These are phyloP conservation scores for Aschersonia sp. DNA, from an alignment of 2,329 filamentous ascomycete species.

Conservation along the genomic window DNA sequence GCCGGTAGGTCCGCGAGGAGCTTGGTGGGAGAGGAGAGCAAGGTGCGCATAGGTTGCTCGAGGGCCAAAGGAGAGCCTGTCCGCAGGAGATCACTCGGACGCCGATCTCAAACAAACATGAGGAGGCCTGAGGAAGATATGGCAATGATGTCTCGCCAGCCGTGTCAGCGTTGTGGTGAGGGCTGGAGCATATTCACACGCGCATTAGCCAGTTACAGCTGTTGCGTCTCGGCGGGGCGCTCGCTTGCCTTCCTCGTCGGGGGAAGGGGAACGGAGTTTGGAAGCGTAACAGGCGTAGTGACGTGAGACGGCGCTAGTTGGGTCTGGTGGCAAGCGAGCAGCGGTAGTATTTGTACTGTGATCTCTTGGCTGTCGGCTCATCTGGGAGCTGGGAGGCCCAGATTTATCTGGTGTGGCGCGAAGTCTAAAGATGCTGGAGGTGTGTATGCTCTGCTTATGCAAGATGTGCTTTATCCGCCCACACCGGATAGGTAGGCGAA, in stretches of 20 bases:
- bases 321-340: no score
- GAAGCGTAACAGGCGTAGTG: not conserved
- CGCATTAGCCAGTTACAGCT: not conserved
- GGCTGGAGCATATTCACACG: no score
- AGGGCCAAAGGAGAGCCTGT: not conserved
- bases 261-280: not conserved
- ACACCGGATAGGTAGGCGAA: no score
- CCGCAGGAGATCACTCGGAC: slow-evolving; percentile 1
- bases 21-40: no score
- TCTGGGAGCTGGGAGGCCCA: no score
- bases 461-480: no score
- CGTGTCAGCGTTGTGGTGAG: not conserved
- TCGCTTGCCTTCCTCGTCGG: not conserved
- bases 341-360: no score
- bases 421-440: no score
- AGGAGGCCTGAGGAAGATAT: not conserved
- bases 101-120: slow-evolving; percentile 3
- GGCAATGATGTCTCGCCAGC: no score
- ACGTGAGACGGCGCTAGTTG: not conserved
- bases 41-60: not conserved
- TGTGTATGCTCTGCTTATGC: no score
- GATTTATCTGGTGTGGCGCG: no score
- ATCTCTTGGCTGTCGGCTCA: no score
- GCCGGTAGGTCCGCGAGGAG: not conserved
- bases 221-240: not conserved